Base-by-base conservation (phyloP, 257 asterid species). In the Primulina tabacum region DNA sequence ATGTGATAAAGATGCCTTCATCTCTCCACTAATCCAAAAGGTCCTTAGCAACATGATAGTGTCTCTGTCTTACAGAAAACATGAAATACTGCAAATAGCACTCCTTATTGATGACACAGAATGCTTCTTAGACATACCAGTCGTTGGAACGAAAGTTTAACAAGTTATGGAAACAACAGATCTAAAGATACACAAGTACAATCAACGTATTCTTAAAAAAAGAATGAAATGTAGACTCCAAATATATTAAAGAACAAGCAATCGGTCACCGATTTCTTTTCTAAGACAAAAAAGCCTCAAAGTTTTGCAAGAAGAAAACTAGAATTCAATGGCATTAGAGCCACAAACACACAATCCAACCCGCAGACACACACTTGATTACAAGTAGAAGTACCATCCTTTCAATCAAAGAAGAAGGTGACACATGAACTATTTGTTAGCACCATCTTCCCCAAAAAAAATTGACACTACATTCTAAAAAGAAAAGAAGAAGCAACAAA, bases 331-430 rank as follows among this genome's bases (percentile, higher is more conserved):
- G 34, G 30, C 50, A 17, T 50, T 71, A 30, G 68, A 60, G 55
- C 61, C 34, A 58, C 7, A 24, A 59, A 69, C 71, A 56, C 79
- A 8, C 18, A 50, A 64, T 62, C 67, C 50, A 50, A 60, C 58
- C 8, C 57, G 17, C 64, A 37, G 66, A 35, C 67, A 50, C 37
- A 71, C n/a, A 20, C 68, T 29, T 11, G 53, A 62, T 47, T 37
- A 60, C 7, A 55, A 57, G 56, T 26, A 38, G 17, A 53, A 16
- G 63, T 66, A 16, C 47, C 53, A 6, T 70, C 37, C 59, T 65
- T 56, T 64, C 77, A 59, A 43, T 75, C 78, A 73, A 33, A 57
- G 11, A 20, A 63, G 28, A 66, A 67, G 10, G 20, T 26, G 20
- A 68, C 69, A 38, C 76, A 67, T 55, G 71, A 71, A 66, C 34